Evolutionary conservation across 352 stramenopile genomes (phyloP), one percentile per base, ranked within the genome.

Genomic region (Phytophthora europaea): DNA sequence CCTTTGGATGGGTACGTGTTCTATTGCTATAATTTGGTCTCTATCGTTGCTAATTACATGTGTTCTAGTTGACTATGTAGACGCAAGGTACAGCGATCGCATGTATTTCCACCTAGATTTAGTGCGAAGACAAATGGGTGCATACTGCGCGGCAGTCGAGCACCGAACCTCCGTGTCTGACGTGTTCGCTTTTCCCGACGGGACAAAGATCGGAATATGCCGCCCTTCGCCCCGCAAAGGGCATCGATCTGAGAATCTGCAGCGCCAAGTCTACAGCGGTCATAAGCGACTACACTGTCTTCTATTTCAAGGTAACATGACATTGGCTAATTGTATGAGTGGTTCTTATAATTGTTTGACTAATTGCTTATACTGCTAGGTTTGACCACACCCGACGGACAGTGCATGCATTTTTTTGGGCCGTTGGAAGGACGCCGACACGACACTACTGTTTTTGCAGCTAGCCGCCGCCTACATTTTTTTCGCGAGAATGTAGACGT

Each of bases 141-240:
- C 22, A 6, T 66, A 66, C 31, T 66, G 61, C 22, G 22, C 5
- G 4, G 51, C 61, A 20, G 45, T 68, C 16, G 23, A 48, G 16
- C 23, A 18, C 7, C 10, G 50, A 60, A 61, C 22, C 36, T 47
- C 51, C 1, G 22, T 33, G 16, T 6, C 26, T 7, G 6, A 10
- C 6, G 45, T 62, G 2, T 69, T 69, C 36, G 40, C 40, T 26
- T 69, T 69, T 40, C 51, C 52, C 2, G 62, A 69, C 7, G 40
- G 62, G 1, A 51, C 62, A 4, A 69, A 62, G 26, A 43, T 62
- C 12, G 26, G 28, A 22, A 69, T 61, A 23, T 62, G 52, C 2
- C 52, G n/a, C 28, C 52, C 51, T 18, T 47, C 38, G 6, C 51
- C 36, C 2, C 36, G 51, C 1, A 48, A 68, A 15, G 36, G 36